phyloP scores from a whole-genome alignment of 805 yeast genomes.

The Nakazawaea wyomingensis region DNA sequence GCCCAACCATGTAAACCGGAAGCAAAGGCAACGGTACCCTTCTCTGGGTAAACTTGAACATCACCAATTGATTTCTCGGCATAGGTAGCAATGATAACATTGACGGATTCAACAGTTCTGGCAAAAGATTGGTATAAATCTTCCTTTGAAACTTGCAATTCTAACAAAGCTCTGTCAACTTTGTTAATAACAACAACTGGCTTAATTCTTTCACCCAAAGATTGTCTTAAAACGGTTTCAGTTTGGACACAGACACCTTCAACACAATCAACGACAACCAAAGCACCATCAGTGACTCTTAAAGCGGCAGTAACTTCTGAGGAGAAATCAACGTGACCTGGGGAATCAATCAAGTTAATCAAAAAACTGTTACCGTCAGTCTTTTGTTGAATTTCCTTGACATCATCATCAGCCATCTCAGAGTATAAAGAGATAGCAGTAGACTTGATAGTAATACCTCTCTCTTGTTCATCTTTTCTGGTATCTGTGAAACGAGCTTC shows the following conservation, averaged over 20 bases:
- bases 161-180: slow-evolving; percentile 99
- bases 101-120: slow-evolving; percentile 99
- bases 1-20: slow-evolving; percentile 99
- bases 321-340: slow-evolving; percentile 99
- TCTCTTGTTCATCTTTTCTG: slow-evolving; percentile 99
- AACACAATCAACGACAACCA: slow-evolving; percentile 97
- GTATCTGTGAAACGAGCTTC: slow-evolving; percentile 99
- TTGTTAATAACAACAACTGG: slow-evolving; percentile 98
- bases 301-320: slow-evolving; percentile 99
- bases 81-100: slow-evolving; percentile 96
- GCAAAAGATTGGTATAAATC: slow-evolving; percentile 97
- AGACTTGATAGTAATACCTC: slow-evolving; percentile 99
- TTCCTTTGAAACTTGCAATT: slow-evolving; percentile 98
- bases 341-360: slow-evolving; percentile 98
- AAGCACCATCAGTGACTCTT: slow-evolving; percentile 99
- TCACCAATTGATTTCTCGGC: slow-evolving; percentile 89
- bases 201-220: slow-evolving; percentile 98
- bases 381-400: slow-evolving; percentile 86
- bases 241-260: slow-evolving; percentile 99
- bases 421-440: slow-evolving; percentile 97
- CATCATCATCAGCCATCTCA: slow-evolving; percentile 80
- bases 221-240: slow-evolving; percentile 98
- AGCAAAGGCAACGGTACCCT: slow-evolving; percentile 99
- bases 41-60: slow-evolving; percentile 97
- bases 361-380: slow-evolving; percentile 91